These are phyloP conservation scores for Penicillium maclennaniae DNA, from an alignment of 495 filamentous ascomycete genomes.

Conservation along the genomic window DNA sequence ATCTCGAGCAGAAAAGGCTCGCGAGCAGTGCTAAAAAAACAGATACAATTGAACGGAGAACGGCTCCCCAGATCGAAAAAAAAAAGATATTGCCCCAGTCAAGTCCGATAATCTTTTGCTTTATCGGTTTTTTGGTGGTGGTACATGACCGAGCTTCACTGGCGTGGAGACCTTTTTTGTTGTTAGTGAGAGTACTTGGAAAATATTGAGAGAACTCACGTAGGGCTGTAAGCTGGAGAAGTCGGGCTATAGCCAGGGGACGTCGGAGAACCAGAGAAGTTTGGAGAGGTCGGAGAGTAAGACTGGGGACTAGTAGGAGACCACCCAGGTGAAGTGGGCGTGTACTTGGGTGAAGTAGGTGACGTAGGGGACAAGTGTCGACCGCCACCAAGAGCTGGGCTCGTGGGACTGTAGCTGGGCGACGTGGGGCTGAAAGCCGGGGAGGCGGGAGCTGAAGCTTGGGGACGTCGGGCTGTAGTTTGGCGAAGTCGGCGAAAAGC, in stretches of 20 bases:
- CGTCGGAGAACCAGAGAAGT: constrained; percentile 59
- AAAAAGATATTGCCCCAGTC: constrained; percentile 35
- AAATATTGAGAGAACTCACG: constrained; percentile 28
- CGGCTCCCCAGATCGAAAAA: constrained; percentile 32
- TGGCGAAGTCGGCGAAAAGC: constrained; percentile 71
- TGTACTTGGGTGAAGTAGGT: constrained; percentile 68
- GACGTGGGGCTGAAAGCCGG: constrained; percentile 56
- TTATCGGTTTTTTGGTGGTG: constrained; percentile 35
- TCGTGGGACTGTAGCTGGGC: constrained; percentile 66
- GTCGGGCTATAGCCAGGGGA: constrained; percentile 58
- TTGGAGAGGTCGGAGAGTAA: constrained; percentile 75
- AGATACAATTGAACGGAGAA: constrained; percentile 27
- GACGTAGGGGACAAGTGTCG: constrained; percentile 62
- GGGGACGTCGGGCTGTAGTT: constrained; percentile 63
- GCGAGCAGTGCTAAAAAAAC: constrained; percentile 21
- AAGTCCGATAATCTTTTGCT: constrained; percentile 40
- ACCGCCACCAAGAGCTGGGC: constrained; percentile 52
- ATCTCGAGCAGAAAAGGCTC: constrained; percentile 21
- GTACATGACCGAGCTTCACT: constrained; percentile 39
- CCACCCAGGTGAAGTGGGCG: constrained; percentile 67
- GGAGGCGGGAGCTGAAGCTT: constrained; percentile 56
- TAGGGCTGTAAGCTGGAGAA: constrained; percentile 46
- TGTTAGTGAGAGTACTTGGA: constrained; percentile 15
- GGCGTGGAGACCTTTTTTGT: constrained; percentile 47
- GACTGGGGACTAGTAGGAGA: constrained; percentile 65